These are phyloP conservation scores for Solanum tacnaense DNA, from an alignment of 257 asterid species.

Conservation along the genomic window DNA sequence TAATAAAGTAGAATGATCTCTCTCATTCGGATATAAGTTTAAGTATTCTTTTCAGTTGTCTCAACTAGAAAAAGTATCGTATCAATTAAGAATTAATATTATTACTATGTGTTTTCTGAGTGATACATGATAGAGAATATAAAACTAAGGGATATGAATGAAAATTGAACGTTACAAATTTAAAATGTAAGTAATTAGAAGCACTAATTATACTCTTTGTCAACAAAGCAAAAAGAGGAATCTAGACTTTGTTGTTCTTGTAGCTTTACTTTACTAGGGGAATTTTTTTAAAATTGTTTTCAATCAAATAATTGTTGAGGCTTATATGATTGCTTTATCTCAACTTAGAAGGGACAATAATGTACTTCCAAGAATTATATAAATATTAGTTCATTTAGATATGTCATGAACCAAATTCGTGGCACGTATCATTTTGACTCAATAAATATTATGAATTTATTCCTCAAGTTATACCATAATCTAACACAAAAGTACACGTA, in stretches of 20 bases:
- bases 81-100: not conserved
- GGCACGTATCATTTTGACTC: not conserved
- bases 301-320: not conserved
- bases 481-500: not conserved
- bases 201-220: not conserved
- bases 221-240: not conserved
- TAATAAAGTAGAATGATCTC: not conserved
- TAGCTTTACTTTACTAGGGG: not conserved
- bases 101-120: not conserved
- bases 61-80: not conserved
- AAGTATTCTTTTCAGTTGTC: not conserved
- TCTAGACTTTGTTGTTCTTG: not conserved
- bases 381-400: not conserved
- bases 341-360: not conserved
- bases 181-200: not conserved
- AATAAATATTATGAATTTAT: not conserved
- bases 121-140: not conserved
- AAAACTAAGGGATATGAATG: not conserved
- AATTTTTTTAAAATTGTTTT: not conserved
- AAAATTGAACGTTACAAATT: not conserved
- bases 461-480: accelerated
- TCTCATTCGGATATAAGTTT: no score
- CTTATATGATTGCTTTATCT: not conserved
- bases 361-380: not conserved
- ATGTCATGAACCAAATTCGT: not conserved